Evolutionary conservation across 805 yeast species (phyloP).

Genomic region (Teunomyces gatunensis): DNA sequence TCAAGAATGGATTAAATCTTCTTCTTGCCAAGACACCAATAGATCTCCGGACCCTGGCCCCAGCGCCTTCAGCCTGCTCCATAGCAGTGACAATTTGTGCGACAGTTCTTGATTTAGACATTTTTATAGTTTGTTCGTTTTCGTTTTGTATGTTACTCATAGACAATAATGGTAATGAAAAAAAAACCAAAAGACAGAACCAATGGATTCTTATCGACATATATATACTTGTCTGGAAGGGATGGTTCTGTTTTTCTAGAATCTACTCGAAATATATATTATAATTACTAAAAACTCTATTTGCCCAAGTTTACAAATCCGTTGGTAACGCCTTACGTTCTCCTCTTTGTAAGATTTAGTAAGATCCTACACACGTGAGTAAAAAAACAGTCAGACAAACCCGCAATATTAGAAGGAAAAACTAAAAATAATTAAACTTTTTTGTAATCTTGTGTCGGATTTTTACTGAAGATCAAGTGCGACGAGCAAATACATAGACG

Average conservation of each 20-base stretch:
- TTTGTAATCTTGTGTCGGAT: neutral
- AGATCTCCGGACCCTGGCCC: slow-evolving; percentile 82
- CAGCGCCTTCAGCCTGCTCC: slow-evolving; percentile 82
- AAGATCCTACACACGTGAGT: neutral
- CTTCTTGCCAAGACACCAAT: slow-evolving; percentile 67
- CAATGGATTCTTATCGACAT: neutral
- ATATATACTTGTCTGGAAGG: slow-evolving; percentile 2
- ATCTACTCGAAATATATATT: neutral
- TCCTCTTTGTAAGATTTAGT: neutral
- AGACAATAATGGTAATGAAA: neutral
- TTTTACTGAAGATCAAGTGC: slow-evolving; percentile 6
- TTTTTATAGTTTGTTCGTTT: neutral
- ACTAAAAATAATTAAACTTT: neutral
- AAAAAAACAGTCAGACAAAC: neutral
- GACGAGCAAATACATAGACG: slow-evolving; percentile 48
- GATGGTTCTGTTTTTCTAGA: neutral
- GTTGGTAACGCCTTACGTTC: neutral
- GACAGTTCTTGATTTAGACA: slow-evolving; percentile 26
- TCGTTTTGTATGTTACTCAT: neutral
- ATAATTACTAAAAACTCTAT: neutral
- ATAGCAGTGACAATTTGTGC: slow-evolving; percentile 43
- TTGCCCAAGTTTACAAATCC: neutral
- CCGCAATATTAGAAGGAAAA: neutral
- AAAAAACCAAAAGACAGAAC: neutral
- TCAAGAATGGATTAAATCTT: slow-evolving; percentile 76